Evolutionary conservation across 257 asterid species (phyloP), one percentile per base, ranked within the genome.

Genomic region (Solanum sejunctum): DNA sequence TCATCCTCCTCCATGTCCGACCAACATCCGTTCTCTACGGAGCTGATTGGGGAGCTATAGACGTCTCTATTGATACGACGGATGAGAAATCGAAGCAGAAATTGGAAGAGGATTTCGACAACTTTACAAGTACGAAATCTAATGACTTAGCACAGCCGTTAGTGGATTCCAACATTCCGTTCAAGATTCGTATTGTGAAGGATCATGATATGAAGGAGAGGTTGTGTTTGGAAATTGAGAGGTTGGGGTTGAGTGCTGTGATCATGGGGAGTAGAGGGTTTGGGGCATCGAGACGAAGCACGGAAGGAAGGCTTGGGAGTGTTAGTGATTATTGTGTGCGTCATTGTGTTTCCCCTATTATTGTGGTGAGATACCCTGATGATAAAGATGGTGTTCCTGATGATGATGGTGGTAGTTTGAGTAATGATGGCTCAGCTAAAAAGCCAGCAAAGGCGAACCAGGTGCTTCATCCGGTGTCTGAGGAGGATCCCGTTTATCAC

Each of bases 151-250:
- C 96, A 13, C 93, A 88, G 91, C 95, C 94, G 23, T 49, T 94
- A 85, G 89, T 92, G 79, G 95, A 92, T 57, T 96, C 84, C 51
- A 87, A 79, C 55, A 88, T 94, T 77, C 95, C 95, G 75, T 94
- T 89, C 85, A 94, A 89, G 93, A 90, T 94, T 84, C 96, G 89
- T 80, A 93, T 93, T 23, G 95, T 91, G 85, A 92, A 91, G 91
- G 98, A 94, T 80, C 96, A 94, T 43, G 98, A 94, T 81, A 92
- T 92, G 98, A 93, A 93, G 86, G 97, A 93, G 91, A 89, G 98
- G 88, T 84, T 93, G 36, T 93, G 98, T 85, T 82, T 94, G 94
- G 98, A 93, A 91, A 96, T 93, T 58, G 97, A 93, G 93, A 88
- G 97, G 93, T 88, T 93, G 16, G 96, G 96, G 41, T 85, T 94